phyloP scores from a whole-genome alignment of 352 stramenopile species.

The Thraustochytrium striatum region DNA sequence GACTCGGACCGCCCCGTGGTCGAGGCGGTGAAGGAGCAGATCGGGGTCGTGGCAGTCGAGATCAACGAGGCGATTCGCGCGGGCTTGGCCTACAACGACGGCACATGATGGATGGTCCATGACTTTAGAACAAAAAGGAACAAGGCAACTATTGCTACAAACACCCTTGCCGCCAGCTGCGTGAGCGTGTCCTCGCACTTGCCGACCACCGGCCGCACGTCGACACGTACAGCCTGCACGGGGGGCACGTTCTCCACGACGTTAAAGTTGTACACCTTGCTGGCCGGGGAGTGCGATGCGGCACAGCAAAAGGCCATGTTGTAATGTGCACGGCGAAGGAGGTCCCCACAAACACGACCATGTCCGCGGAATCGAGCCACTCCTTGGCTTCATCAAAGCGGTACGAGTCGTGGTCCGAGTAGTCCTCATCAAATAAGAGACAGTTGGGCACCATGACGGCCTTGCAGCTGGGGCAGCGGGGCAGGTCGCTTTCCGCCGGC shows the following conservation, averaged over 20 bases:
- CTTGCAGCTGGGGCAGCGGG: constrained; percentile 35
- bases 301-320: constrained; percentile 61
- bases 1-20: neutral
- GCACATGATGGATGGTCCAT: no score
- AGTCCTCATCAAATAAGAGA: constrained; percentile 69
- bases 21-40: neutral
- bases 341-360: constrained; percentile 66
- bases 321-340: constrained; percentile 64
- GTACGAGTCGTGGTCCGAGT: constrained; percentile 66
- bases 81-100: no score
- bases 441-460: constrained; percentile 50
- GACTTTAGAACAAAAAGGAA: no score
- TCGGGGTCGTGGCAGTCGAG: constrained; percentile 15
- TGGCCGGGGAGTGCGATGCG: constrained; percentile 7
- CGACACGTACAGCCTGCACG: neutral
- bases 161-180: neutral
- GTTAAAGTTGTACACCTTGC: constrained; percentile 46
- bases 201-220: neutral
- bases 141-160: no score
- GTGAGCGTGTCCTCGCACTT: constrained; percentile 1
- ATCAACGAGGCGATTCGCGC: constrained; percentile 20
- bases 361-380: constrained; percentile 56
- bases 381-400: constrained; percentile 63
- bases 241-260: constrained; percentile 37
- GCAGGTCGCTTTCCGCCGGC: constrained; percentile 11